Percentiles rank a stretch among this genome's conserved stretches.
phyloP scores from a whole-genome alignment of 768 basidiomycete species.

The Auricularia sp. region DNA sequence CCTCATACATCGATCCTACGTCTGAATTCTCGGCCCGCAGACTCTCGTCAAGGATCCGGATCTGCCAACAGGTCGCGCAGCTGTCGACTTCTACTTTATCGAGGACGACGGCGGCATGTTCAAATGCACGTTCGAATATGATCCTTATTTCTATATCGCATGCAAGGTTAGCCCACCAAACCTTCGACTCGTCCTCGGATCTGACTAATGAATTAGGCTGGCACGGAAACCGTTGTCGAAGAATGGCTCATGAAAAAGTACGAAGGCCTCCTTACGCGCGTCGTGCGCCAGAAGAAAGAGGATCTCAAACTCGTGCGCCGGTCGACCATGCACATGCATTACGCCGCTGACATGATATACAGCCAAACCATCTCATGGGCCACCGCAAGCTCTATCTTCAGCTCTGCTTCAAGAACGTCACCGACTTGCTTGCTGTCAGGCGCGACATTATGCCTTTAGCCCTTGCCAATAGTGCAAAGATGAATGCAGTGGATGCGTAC shows the following conservation, averaged over 20 bases:
- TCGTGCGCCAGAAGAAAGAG: constrained; percentile 78
- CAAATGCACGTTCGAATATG: constrained; percentile 85
- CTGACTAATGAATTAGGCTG: constrained; percentile 35
- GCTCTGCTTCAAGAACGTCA: constrained; percentile 85
- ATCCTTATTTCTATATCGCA: constrained; percentile 89
- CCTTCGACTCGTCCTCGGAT: constrained; percentile 6
- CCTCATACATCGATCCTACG: background rate
- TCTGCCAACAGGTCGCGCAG: constrained; percentile 74
- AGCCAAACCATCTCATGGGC: constrained; percentile 94
- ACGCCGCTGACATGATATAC: background rate
- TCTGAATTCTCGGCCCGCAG: constrained; percentile 26
- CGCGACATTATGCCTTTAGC: constrained; percentile 87
- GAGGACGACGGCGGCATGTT: constrained; percentile 95
- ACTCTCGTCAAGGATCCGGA: constrained; percentile 81
- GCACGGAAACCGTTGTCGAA: constrained; percentile 82
- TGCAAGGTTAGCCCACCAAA: constrained; percentile 61
- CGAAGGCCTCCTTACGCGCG: constrained; percentile 74
- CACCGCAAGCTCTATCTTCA: constrained; percentile 82
- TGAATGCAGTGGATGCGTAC: constrained; percentile 93
- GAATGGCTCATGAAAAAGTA: constrained; percentile 93
- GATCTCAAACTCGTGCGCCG: constrained; percentile 63
- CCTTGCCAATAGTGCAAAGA: constrained; percentile 79
- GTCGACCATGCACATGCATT: too few relatives aligned
- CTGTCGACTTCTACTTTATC: constrained; percentile 94
- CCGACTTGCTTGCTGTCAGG: constrained; percentile 78